phyloP scores from a whole-genome alignment of 169 alveolate genomes.

The Plasmodium cynomolgi region DNA sequence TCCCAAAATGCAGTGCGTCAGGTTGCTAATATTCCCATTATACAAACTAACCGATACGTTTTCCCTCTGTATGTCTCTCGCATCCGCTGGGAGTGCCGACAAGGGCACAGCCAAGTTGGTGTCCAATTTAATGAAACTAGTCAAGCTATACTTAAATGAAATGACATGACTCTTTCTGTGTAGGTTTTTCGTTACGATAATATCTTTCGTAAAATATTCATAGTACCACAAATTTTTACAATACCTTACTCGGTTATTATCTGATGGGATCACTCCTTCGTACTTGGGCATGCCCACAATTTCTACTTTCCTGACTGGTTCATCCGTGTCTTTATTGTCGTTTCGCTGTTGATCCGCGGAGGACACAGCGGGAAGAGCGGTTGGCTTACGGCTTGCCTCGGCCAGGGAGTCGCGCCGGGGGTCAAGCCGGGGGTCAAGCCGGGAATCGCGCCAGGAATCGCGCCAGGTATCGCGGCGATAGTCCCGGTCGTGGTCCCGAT shows the following conservation, averaged over 20 bases:
- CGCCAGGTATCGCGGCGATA: not conserved
- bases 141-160: constrained; percentile 30
- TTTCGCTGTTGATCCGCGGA: not conserved
- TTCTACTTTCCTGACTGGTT: not conserved
- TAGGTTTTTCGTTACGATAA: not conserved
- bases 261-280: constrained; percentile 75
- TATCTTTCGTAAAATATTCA: constrained; percentile 66
- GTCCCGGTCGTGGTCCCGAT: not conserved
- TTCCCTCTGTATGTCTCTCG: constrained; percentile 42
- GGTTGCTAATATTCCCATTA: constrained; percentile 42
- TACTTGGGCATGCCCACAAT: constrained; percentile 65
- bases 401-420: not conserved
- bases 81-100: constrained; percentile 71
- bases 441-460: not conserved
- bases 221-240: constrained; percentile 63
- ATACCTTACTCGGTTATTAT: constrained; percentile 29
- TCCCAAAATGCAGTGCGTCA: constrained; percentile 49
- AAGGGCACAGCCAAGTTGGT: constrained; percentile 59
- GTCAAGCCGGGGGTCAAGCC: no score
- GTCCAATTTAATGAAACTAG: constrained; percentile 43
- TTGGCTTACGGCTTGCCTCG: not conserved
- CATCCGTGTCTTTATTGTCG: not conserved
- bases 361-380: not conserved
- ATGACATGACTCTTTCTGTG: constrained; percentile 45
- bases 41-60: constrained; percentile 47